These are phyloP conservation scores for Gossypium davidsonii DNA, from an alignment of 441 rosid species.

Conservation along the genomic window DNA sequence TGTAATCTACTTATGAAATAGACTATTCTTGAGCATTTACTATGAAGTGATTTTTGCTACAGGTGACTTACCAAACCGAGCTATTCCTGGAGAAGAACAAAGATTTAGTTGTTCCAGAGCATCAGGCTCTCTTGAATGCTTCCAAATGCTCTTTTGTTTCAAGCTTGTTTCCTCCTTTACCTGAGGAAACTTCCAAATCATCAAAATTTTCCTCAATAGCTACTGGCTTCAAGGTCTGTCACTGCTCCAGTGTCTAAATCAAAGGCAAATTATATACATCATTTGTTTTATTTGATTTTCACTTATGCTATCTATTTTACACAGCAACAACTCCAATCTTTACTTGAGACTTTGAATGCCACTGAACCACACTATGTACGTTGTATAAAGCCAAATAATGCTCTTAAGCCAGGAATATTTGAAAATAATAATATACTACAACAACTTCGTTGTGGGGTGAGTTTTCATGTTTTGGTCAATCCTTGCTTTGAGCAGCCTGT, in stretches of 20 bases:
- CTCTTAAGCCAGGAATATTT: conserved; percentile 77
- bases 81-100: conserved; percentile 92
- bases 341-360: conserved; percentile 86
- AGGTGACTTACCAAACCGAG: conserved; percentile 97
- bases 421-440: conserved; percentile 76
- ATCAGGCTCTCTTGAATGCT: conserved; percentile 71
- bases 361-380: conserved; percentile 94
- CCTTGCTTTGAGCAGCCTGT: conserved; percentile 4
- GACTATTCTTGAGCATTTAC: neutral
- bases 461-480: conserved; percentile 31
- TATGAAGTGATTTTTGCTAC: neutral
- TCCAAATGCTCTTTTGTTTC: conserved; percentile 80
- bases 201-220: conserved; percentile 95
- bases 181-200: conserved; percentile 82
- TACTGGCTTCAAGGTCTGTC: conserved; percentile 79
- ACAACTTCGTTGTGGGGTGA: conserved; percentile 97
- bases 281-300: neutral
- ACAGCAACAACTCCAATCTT: conserved; percentile 93
- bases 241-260: conserved; percentile 7
- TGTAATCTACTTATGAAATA: conserved; percentile 3
- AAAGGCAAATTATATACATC: conserved; percentile 14
- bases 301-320: conserved; percentile 17
- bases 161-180: conserved; percentile 66
- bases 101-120: conserved; percentile 93
- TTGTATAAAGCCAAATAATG: conserved; percentile 91